phyloP scores from a whole-genome alignment of 2,329 filamentous ascomycete genomes.

The Elsinoe ampelina region DNA sequence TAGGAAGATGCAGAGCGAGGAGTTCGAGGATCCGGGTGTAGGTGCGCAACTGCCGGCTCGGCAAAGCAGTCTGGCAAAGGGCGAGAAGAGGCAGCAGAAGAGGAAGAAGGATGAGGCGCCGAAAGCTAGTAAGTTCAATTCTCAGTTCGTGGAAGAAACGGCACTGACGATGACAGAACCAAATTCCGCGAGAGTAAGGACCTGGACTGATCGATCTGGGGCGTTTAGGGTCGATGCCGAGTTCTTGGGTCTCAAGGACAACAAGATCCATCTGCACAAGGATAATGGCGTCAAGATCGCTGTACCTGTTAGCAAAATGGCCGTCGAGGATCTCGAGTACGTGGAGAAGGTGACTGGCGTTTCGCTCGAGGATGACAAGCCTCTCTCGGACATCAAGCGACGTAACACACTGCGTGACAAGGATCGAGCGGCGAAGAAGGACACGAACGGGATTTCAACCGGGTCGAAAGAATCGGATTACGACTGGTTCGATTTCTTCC shows the following conservation, averaged over 20 bases:
- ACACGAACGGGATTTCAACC: constrained; percentile 29
- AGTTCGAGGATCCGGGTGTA: constrained; percentile 64
- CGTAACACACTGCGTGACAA: constrained; percentile 42
- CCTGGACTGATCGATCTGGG: constrained; percentile 90
- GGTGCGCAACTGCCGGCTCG: constrained; percentile 67
- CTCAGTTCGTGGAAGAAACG: background rate
- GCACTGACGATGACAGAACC: constrained; percentile 50
- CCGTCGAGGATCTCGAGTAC: constrained; percentile 85
- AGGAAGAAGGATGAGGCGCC: constrained; percentile 57
- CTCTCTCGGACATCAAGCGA: constrained; percentile 68
- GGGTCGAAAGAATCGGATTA: constrained; percentile 64
- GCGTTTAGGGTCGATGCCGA: constrained; percentile 97
- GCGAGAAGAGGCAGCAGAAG: constrained; percentile 48
- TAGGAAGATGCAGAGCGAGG: constrained; percentile 44
- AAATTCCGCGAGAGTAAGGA: constrained; percentile 71
- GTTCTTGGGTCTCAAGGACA: constrained; percentile 87
- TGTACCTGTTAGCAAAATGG: constrained; percentile 93
- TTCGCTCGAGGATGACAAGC: constrained; percentile 86
- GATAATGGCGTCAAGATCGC: constrained; percentile 97
- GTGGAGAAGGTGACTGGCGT: constrained; percentile 81
- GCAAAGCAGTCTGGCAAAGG: constrained; percentile 65
- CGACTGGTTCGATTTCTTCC: constrained; percentile 99
- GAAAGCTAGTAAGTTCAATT: constrained; percentile 60
- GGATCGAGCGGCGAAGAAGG: constrained; percentile 28
- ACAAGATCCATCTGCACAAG: constrained; percentile 97